Conservation (phyloP, 2,329 filamentous ascomycete species). For the Fusarium dlaminii region DNA sequence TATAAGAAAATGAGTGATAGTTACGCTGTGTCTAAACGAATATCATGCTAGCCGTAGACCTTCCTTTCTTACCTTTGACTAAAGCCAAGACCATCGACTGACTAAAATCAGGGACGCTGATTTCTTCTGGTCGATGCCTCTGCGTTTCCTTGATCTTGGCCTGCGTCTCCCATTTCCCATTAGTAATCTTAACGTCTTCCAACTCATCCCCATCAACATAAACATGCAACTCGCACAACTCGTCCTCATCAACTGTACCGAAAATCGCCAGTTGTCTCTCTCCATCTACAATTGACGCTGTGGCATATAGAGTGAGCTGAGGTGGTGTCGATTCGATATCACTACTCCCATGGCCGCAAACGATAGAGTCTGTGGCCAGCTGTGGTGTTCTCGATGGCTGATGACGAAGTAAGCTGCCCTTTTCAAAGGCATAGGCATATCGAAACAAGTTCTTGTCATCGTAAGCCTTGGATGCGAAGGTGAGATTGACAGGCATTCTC, state of each 20-base stretch:
- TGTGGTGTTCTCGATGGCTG: background rate
- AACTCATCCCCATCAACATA: background rate
- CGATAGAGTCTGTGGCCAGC: background rate
- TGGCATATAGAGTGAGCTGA: background rate
- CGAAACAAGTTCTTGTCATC: slow-evolving; percentile 1
- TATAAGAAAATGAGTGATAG: background rate
- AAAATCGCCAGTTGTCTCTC: background rate
- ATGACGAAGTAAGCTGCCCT: background rate
- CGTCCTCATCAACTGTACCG: background rate
- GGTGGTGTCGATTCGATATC: background rate
- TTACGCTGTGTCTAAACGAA: background rate
- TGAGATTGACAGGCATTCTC: slow-evolving; percentile 1
- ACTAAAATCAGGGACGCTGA: background rate
- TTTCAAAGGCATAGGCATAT: background rate
- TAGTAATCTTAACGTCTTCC: background rate
- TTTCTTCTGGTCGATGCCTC: background rate
- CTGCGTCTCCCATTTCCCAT: background rate
- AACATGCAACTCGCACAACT: background rate
- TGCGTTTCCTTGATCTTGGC: background rate
- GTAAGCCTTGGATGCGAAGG: background rate
- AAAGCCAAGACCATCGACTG: background rate
- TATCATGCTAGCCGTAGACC: background rate
- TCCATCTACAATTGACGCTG: background rate
- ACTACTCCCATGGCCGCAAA: rapidly evolving
- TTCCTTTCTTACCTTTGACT: background rate